Percentiles rank a stretch among this genome's conserved stretches.
phyloP scores from a whole-genome alignment of 805 yeast species.

The Allodekkera sacchari region DNA sequence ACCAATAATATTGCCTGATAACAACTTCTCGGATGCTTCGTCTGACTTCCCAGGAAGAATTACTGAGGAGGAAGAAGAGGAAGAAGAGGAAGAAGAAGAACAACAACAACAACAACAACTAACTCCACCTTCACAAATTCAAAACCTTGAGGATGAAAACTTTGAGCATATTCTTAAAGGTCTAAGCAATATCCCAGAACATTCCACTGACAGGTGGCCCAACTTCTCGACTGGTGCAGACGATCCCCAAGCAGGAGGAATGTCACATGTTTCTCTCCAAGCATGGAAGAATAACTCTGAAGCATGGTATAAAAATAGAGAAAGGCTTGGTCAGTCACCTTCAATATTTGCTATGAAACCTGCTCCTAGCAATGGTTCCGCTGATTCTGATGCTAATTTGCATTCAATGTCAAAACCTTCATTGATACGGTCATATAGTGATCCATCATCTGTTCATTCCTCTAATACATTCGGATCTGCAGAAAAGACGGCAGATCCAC shows the following conservation, averaged over 20 bases:
- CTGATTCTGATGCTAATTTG: not conserved
- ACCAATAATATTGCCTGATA: constrained; percentile 1
- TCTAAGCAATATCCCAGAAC: constrained; percentile 17
- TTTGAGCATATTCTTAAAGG: constrained; percentile 8
- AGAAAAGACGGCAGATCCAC: too few species aligned
- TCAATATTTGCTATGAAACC: constrained; percentile 4
- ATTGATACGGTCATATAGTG: constrained; percentile 13
- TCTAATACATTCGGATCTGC: too few species aligned
- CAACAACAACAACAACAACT: not conserved
- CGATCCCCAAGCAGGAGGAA: not conserved
- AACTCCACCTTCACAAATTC: not conserved
- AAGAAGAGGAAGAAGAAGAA: not conserved
- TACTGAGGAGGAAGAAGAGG: constrained; percentile 7
- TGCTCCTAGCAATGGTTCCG: not conserved
- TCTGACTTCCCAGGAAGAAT: constrained; percentile 7
- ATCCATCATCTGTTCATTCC: constrained; percentile 15
- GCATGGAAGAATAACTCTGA: constrained; percentile 18
- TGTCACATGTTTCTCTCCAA: constrained; percentile 21
- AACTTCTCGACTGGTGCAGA: constrained; percentile 2
- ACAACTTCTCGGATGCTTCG: not conserved
- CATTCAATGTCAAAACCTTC: not conserved
- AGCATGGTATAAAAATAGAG: constrained; percentile 16
- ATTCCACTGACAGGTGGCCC: constrained; percentile 12
- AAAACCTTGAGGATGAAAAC: not conserved
- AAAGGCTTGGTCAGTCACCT: constrained; percentile 11